phyloP scores from a whole-genome alignment of 2,329 filamentous ascomycete genomes.

The Clarireedia hainanense region DNA sequence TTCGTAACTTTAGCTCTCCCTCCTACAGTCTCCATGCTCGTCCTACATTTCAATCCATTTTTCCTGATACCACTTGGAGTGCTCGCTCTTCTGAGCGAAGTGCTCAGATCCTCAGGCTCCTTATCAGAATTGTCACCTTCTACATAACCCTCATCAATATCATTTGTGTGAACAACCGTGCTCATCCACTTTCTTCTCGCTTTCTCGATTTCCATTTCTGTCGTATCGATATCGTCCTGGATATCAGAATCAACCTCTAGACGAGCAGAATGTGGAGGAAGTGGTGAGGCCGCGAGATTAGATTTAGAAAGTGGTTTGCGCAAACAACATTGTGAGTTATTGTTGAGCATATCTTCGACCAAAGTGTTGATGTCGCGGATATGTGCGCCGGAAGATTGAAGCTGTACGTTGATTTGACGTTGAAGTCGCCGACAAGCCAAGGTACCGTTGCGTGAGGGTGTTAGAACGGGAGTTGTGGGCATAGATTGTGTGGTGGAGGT shows the following conservation, averaged over 20 bases:
- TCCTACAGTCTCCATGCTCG: not conserved
- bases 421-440: conserved; percentile 11
- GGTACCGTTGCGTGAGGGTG: not conserved
- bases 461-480: not conserved
- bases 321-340: conserved; percentile 10
- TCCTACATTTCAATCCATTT: not conserved
- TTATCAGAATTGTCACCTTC: not conserved
- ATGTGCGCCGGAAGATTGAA: conserved; percentile 10
- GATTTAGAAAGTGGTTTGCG: not conserved
- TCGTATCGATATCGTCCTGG: not conserved
- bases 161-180: not conserved
- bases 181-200: not conserved
- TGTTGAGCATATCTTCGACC: conserved; percentile 13
- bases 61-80: conserved; percentile 5
- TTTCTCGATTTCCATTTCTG: not conserved
- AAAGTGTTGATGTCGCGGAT: conserved; percentile 11
- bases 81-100: conserved; percentile 1
- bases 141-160: not conserved
- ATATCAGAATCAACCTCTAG: not conserved
- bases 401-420: conserved; percentile 13
- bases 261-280: not conserved
- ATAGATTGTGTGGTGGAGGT: conserved; percentile 1
- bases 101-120: not conserved
- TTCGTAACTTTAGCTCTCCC: not conserved
- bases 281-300: not conserved